A percentile compares a stretch with the other conserved stretches of the same genome.
Evolutionary conservation across 2,329 filamentous ascomycete genomes (phyloP).

Genomic region (Ceratocystis huliohia): DNA sequence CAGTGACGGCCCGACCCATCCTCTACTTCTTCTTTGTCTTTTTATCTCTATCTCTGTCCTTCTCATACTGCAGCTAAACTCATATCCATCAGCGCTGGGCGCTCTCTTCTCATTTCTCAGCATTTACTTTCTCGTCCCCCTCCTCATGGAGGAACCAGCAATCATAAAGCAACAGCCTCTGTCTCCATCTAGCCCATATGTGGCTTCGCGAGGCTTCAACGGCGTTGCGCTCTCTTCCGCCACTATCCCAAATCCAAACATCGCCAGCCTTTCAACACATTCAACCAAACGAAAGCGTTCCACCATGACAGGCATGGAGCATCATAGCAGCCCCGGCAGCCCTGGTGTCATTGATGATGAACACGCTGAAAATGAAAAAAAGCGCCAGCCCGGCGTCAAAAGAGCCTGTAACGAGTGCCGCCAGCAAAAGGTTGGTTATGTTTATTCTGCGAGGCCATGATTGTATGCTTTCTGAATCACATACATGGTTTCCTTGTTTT

Average conservation of each 20-base stretch:
- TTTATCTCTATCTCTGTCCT: not conserved
- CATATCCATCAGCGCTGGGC: not conserved
- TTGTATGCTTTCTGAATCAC: constrained; percentile 20
- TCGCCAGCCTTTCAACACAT: constrained; percentile 32
- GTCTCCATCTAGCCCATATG: constrained; percentile 15
- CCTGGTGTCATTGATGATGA: constrained; percentile 46
- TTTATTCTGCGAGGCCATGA: not conserved
- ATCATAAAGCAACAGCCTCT: constrained; percentile 12
- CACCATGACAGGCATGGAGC: constrained; percentile 34
- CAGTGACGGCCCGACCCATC: not conserved
- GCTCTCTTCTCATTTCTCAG: not conserved
- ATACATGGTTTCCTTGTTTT: not conserved
- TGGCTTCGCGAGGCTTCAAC: constrained; percentile 13
- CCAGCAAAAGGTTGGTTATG: constrained; percentile 61
- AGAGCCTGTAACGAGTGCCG: constrained; percentile 74
- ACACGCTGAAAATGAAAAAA: constrained; percentile 43
- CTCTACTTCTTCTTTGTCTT: not conserved
- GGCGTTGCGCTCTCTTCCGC: constrained; percentile 25
- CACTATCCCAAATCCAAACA: constrained; percentile 35
- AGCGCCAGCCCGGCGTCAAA: constrained; percentile 57
- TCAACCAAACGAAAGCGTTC: constrained; percentile 51
- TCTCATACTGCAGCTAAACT: not conserved
- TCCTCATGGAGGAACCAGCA: constrained; percentile 11
- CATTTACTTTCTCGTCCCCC: too few relatives aligned
- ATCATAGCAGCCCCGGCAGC: constrained; percentile 48